A percentile compares a stretch with the other conserved stretches of the same genome.
Conservation (phyloP, 495 filamentous ascomycete genomes). For the Aspergillus diversus region DNA sequence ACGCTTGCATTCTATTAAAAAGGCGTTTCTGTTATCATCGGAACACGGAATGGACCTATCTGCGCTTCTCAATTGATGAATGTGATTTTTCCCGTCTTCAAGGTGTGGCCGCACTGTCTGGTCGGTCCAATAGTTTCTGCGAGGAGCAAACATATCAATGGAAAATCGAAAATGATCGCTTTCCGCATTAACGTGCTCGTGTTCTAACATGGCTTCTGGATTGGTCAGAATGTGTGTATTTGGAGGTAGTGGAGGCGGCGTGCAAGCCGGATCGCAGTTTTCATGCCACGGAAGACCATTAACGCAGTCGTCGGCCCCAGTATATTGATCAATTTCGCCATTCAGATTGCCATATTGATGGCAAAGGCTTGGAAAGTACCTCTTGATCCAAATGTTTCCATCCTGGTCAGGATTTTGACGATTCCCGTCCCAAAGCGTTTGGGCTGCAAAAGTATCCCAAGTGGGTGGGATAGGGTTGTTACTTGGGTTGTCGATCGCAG, state of each 20-base stretch:
- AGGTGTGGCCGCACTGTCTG: neutral
- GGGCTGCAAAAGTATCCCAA: conserved; percentile 12
- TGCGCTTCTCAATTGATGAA: neutral
- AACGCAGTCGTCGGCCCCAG: neutral
- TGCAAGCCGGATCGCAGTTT: neutral
- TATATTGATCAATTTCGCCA: conserved; percentile 10
- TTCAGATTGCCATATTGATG: conserved; percentile 7
- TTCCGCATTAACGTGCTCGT: neutral
- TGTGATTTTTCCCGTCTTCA: neutral
- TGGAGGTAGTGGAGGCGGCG: conserved; percentile 10
- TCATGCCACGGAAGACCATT: conserved; percentile 8
- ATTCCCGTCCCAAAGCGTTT: conserved; percentile 7
- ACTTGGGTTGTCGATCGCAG: conserved; percentile 7
- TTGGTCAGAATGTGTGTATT: conserved; percentile 4
- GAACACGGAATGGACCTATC: conserved; percentile 16
- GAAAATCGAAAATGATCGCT: neutral
- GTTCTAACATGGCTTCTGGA: neutral
- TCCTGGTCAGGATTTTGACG: neutral
- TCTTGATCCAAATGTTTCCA: conserved; percentile 7
- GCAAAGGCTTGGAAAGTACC: neutral
- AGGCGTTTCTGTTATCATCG: conserved; percentile 56
- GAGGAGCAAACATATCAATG: neutral
- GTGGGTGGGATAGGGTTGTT: conserved; percentile 7
- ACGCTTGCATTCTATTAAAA: conserved; percentile 65
- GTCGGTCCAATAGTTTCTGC: conserved; percentile 4